Percentiles rank a stretch among this genome's conserved stretches.
Conservation (phyloP, 148 eudicot species). For the Diospyros lotus region DNA sequence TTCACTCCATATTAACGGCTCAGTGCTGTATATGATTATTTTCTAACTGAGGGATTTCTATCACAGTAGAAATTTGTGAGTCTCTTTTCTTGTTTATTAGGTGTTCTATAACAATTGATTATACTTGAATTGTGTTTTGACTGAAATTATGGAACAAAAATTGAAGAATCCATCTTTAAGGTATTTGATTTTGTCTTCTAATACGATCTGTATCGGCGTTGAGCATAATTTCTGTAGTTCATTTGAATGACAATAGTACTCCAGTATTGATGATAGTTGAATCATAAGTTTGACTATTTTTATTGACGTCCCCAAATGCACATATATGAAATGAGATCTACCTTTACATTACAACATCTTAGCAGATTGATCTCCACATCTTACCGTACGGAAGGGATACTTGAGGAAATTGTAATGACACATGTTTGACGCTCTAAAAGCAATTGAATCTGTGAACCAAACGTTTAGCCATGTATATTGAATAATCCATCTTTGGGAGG, state of each 20-base stretch:
- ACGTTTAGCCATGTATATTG: too few species aligned
- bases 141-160: neutral
- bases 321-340: too few species aligned
- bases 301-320: too few species aligned
- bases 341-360: too few species aligned
- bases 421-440: too few species aligned
- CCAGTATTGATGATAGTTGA: too few species aligned
- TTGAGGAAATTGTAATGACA: too few species aligned
- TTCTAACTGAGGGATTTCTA: neutral
- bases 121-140: neutral
- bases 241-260: neutral
- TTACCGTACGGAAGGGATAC: too few species aligned
- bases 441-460: too few species aligned
- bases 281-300: too few species aligned
- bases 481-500: too few species aligned
- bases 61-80: neutral
- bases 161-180: neutral
- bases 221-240: neutral
- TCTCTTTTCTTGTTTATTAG: neutral
- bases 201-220: neutral
- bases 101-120: neutral
- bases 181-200: neutral
- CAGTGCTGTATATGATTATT: neutral
- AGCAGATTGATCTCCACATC: too few species aligned
- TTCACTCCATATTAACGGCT: neutral